phyloP scores from a whole-genome alignment of 139 green algal genomes.

The Tetratostichococcus sp. region DNA sequence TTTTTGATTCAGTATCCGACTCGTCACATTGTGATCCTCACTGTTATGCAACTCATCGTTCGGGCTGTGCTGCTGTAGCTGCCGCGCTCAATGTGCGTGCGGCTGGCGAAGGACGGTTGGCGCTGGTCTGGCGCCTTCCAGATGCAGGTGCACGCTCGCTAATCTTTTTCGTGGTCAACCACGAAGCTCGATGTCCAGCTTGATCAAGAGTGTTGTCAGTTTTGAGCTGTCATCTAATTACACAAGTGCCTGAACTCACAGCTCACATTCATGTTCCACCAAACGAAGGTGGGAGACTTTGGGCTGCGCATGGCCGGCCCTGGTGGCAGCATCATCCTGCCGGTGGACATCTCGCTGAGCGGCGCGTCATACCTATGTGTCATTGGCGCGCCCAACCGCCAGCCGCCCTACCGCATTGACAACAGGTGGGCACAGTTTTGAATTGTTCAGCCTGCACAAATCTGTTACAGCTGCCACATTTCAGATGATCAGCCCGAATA shows the following conservation, averaged over 20 bases:
- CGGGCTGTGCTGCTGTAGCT: not conserved
- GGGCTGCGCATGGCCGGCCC: conserved; percentile 16
- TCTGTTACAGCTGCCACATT: too few species aligned
- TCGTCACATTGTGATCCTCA: too few species aligned
- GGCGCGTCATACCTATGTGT: conserved; percentile 29
- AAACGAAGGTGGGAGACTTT: conserved; percentile 17
- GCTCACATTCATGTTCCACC: too few species aligned
- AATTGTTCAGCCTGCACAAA: too few species aligned
- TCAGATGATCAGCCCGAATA: too few species aligned
- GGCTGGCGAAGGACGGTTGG: conserved; percentile 12
- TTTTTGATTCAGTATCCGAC: too few species aligned
- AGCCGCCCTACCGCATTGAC: conserved; percentile 44
- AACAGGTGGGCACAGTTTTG: conserved; percentile 22
- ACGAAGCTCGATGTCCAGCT: too few species aligned
- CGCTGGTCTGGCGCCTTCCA: conserved; percentile 38
- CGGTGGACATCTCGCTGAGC: conserved; percentile 32
- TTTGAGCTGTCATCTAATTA: too few species aligned
- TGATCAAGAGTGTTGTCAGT: too few species aligned
- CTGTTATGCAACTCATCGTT: too few species aligned
- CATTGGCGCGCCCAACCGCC: not conserved
- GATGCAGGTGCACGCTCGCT: conserved; percentile 6
- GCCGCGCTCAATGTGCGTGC: conserved; percentile 20
- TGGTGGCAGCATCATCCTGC: conserved; percentile 32
- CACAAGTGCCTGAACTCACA: too few species aligned
- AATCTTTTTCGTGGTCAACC: too few species aligned